Percentiles rank a stretch among this genome's conserved stretches.
phyloP scores from a whole-genome alignment of 2,329 filamentous ascomycete genomes.

The Dendrostoma leiphaemia region DNA sequence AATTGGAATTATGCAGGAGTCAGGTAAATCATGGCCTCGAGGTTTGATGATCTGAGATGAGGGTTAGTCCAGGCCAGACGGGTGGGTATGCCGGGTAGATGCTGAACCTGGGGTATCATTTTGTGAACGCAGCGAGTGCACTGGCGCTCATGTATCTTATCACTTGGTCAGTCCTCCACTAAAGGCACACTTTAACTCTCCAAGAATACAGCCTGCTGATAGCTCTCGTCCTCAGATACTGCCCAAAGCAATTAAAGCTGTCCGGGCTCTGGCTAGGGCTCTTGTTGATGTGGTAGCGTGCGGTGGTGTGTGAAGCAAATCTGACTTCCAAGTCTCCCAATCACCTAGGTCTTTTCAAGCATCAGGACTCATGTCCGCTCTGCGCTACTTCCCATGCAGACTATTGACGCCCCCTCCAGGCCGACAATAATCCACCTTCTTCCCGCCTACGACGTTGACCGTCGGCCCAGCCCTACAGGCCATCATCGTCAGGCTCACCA shows the following conservation, averaged over 20 bases:
- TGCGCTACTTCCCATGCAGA: neutral
- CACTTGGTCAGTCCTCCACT: neutral
- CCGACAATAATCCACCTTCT: slow-evolving; percentile 3
- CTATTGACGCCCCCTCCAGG: neutral
- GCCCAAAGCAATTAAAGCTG: neutral
- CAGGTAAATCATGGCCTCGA: neutral
- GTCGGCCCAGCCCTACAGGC: slow-evolving; percentile 12
- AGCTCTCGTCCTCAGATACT: slow-evolving; percentile 6
- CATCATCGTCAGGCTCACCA: neutral
- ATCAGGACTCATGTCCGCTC: neutral
- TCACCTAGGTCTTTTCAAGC: neutral
- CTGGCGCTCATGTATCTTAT: slow-evolving; percentile 11
- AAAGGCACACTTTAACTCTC: too few species aligned
- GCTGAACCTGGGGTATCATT: neutral
- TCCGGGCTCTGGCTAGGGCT: slow-evolving; percentile 8
- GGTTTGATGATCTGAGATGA: neutral
- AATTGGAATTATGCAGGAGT: neutral
- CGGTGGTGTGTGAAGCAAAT: slow-evolving; percentile 1
- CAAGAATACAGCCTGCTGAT: too few species aligned
- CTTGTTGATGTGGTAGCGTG: slow-evolving; percentile 2
- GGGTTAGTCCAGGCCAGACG: too few species aligned
- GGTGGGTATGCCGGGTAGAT: neutral
- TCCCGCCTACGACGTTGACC: slow-evolving; percentile 12
- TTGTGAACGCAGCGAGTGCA: slow-evolving; percentile 5
- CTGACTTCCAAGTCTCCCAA: neutral